These are phyloP conservation scores for Petasospora fabianii DNA, from an alignment of 1,139 yeast species.

Conservation along the genomic window DNA sequence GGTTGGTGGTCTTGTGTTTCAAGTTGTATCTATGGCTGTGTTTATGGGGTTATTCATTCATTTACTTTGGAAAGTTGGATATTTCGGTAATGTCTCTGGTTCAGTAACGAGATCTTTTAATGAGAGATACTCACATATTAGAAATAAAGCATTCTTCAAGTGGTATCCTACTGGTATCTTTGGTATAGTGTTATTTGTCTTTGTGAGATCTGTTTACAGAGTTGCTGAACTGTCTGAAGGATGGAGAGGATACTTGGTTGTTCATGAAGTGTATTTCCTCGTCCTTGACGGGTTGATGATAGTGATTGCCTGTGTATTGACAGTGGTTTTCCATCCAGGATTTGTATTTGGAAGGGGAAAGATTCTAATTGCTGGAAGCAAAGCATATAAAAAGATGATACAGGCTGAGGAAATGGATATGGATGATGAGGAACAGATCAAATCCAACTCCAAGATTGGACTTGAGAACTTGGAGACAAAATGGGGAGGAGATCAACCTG, in stretches of 20 bases:
- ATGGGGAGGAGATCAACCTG: too few species aligned
- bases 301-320: slow-evolving; percentile 37
- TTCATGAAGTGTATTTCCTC: slow-evolving; percentile 69
- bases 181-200: slow-evolving; percentile 53
- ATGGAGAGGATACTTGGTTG: slow-evolving; percentile 66
- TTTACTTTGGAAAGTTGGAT: slow-evolving; percentile 44
- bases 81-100: too few species aligned
- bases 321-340: slow-evolving; percentile 63
- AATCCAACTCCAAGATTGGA: too few species aligned
- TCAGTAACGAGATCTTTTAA: slow-evolving; percentile 17
- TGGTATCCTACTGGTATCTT: slow-evolving; percentile 49
- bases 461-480: too few species aligned
- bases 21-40: slow-evolving; percentile 67
- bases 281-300: slow-evolving; percentile 75
- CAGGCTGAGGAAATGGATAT: slow-evolving; percentile 11
- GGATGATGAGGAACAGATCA: too few species aligned
- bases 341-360: slow-evolving; percentile 43
- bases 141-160: neutral
- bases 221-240: slow-evolving; percentile 78
- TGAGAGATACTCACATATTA: slow-evolving; percentile 20
- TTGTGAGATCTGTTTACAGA: slow-evolving; percentile 75
- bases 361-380: neutral
- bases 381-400: too few species aligned
- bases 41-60: slow-evolving; percentile 57
- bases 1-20: slow-evolving; percentile 47